Percentiles rank a stretch among this genome's conserved stretches.
phyloP scores from a whole-genome alignment of 2,329 filamentous ascomycete genomes.

The Colletotrichum sp. region DNA sequence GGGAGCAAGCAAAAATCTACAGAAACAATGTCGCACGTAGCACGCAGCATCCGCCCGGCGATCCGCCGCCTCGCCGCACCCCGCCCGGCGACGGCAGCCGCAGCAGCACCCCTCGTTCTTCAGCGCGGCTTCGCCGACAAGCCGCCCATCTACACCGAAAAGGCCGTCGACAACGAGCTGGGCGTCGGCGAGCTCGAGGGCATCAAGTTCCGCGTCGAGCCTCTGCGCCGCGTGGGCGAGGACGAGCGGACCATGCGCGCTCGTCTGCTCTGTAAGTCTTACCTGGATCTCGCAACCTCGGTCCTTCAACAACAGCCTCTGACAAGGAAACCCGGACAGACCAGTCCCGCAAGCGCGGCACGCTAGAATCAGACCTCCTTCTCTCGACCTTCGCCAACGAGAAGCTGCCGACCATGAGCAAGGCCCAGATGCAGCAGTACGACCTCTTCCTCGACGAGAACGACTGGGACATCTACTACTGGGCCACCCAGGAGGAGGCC shows the following conservation, averaged over 20 bases:
- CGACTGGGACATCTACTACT: slow-evolving; percentile 99
- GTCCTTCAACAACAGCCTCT: background rate
- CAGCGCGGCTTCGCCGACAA: slow-evolving; percentile 17
- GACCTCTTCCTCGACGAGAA: slow-evolving; percentile 97
- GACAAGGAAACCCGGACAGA: slow-evolving; percentile 58
- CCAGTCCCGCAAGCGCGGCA: slow-evolving; percentile 95
- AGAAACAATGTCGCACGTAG: slow-evolving; percentile 9
- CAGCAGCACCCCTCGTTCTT: slow-evolving; percentile 15
- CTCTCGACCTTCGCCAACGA: slow-evolving; percentile 92
- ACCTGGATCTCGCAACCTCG: background rate
- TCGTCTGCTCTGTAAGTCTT: slow-evolving; percentile 69
- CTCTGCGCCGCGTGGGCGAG: slow-evolving; percentile 84
- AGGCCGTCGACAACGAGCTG: slow-evolving; percentile 57
- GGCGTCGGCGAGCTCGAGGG: slow-evolving; percentile 88
- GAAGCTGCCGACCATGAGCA: slow-evolving; percentile 76
- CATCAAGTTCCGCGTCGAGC: slow-evolving; percentile 86
- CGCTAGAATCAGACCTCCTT: slow-evolving; percentile 92
- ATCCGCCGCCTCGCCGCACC: slow-evolving; percentile 19
- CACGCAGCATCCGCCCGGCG: slow-evolving; percentile 24
- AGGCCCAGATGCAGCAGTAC: slow-evolving; percentile 79
- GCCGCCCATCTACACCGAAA: slow-evolving; percentile 27
- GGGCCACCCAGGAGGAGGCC: slow-evolving; percentile 84
- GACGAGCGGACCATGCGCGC: slow-evolving; percentile 86
- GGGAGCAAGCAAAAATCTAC: background rate
- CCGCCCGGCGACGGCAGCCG: slow-evolving; percentile 21